These are phyloP conservation scores for Pleurotus platypus DNA, from an alignment of 768 basidiomycete species.

Conservation along the genomic window DNA sequence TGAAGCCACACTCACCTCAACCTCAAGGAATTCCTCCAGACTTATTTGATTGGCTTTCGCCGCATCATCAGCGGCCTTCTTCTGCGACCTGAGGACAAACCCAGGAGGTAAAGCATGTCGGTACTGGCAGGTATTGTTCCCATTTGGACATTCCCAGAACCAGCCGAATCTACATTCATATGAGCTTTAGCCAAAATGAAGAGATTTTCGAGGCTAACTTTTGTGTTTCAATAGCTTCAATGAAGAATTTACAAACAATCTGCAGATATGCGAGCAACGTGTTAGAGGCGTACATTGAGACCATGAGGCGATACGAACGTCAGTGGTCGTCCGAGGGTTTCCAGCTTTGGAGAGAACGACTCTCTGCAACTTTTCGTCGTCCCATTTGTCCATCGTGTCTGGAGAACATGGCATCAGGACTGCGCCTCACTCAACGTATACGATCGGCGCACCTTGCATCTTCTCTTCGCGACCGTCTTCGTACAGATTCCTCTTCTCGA, in stretches of 20 bases:
- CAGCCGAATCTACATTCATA: constrained; percentile 63
- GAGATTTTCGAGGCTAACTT: constrained; percentile 43
- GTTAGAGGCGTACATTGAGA: neutral
- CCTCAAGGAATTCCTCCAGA: constrained; percentile 95
- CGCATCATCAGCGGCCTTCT: constrained; percentile 87
- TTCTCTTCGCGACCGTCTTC: constrained; percentile 85
- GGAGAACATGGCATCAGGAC: neutral
- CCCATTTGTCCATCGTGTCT: constrained; percentile 99
- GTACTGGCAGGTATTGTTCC: constrained; percentile 80
- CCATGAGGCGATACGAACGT: constrained; percentile 44
- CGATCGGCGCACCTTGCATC: constrained; percentile 49
- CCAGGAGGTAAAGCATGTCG: constrained; percentile 94
- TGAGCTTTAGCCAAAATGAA: neutral
- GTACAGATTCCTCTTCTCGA: constrained; percentile 95
- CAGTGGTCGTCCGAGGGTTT: constrained; percentile 89
- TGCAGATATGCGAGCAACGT: constrained; percentile 22
- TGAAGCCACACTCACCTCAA: constrained; percentile 60
- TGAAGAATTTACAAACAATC: constrained; percentile 98
- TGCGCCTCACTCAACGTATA: neutral
- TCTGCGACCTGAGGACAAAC: constrained; percentile 92
- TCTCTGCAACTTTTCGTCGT: constrained; percentile 86
- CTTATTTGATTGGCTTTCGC: constrained; percentile 88
- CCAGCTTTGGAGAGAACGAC: constrained; percentile 88
- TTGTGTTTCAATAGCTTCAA: constrained; percentile 90
- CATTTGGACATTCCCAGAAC: constrained; percentile 96